These are phyloP conservation scores for Castanea crenata DNA, from an alignment of 306 rosid species.

Conservation along the genomic window DNA sequence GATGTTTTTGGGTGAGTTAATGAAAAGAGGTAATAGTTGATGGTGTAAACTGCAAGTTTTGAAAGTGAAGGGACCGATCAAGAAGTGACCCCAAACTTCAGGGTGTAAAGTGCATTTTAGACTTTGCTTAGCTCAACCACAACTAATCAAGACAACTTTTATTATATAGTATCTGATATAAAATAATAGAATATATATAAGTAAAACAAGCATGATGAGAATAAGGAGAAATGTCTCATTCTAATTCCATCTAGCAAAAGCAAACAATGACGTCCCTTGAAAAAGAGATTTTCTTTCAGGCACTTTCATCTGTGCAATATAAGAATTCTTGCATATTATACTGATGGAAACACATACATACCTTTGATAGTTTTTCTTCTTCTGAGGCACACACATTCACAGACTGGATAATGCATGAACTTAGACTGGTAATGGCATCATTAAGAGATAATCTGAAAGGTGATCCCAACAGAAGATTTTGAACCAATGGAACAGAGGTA, in stretches of 20 bases:
- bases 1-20: too few species aligned
- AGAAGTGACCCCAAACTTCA: too few species aligned
- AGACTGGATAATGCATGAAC: conserved; percentile 73
- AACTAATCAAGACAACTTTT: too few species aligned
- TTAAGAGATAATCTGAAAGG: conserved; percentile 57
- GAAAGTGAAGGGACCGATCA: too few species aligned
- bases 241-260: neutral
- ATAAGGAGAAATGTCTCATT: neutral
- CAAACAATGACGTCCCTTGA: neutral
- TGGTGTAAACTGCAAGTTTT: too few species aligned
- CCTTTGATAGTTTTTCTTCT: conserved; percentile 51
- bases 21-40: too few species aligned
- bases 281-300: neutral
- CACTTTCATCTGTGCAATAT: neutral
- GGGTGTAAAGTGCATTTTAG: too few species aligned
- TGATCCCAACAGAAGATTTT: conserved; percentile 49
- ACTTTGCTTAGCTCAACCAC: too few species aligned
- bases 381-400: conserved; percentile 38
- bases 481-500: conserved; percentile 47
- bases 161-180: too few species aligned
- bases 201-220: neutral
- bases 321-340: neutral
- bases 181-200: neutral
- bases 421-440: conserved; percentile 52
- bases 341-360: conserved; percentile 17